Evolutionary conservation across 2,329 filamentous ascomycete genomes (phyloP), one percentile per base, ranked within the genome.

Genomic region (Diaporthe australafricana): DNA sequence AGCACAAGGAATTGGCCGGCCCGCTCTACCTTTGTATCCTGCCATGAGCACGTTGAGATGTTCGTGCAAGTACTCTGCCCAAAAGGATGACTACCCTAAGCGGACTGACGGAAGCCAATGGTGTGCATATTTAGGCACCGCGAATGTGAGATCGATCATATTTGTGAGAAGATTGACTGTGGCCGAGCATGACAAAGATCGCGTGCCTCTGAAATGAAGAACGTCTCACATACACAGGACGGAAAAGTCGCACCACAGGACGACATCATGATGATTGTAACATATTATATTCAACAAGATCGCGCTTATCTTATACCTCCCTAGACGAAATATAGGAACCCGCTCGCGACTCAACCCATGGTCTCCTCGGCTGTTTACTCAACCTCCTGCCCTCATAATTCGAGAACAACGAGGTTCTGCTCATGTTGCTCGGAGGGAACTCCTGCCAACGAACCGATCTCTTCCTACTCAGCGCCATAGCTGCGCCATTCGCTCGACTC

Each of bases 401-500:
- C 7, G 67, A 68, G 9, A 72, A 56, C 11, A 69, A 47, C 17
- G 67, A 69, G 32, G 22, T 69, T 20, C 67, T 50, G 12, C 65
- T 72, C 7, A 73, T 45, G n/a, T 71, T 73, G 30, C 72, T 73
- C 40, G 72, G 57, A 50, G 72, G 72, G 66, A 73, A 73, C 60
- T 73, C 72, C 30, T 73, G 72, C 72, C 72, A 73, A 17, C 72
- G 50, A 22, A 73, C 71, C 3, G 65, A 70, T 47, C 70, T 67
- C 65, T 73, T 73, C 27, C 72, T 57, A 25, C 67, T 60, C 27
- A 72, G 27, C 12, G 70, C 72, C 17, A 66, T 56, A 20, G 50
- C 47, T 11, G 62, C 65, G 5, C 50, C 57, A 5, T 65, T 65
- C 14, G 60, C 60, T 12, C 60, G 60, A 47, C 60, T 38, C 60